Conservation (phyloP, 345 rosid species). For the Microcos paniculata region DNA sequence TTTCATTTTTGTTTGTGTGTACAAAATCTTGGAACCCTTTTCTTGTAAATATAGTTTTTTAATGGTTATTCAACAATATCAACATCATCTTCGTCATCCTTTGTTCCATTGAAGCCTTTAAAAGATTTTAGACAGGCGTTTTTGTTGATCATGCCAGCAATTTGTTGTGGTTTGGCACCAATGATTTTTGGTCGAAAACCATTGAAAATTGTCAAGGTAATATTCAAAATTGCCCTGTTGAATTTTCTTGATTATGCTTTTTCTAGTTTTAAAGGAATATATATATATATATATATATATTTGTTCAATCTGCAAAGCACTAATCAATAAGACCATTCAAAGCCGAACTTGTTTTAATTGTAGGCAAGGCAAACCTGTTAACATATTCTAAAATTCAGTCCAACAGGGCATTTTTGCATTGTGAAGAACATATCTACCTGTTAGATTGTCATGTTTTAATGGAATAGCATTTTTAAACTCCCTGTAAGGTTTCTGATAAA, state of each 20-base stretch:
- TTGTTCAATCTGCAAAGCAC: background rate
- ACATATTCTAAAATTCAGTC: background rate
- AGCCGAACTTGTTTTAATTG: background rate
- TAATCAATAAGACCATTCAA: background rate
- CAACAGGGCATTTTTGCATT: background rate
- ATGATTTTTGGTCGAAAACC: slow-evolving; percentile 30
- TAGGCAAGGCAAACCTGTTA: background rate
- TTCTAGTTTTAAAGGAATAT: background rate
- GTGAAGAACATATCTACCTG: background rate
- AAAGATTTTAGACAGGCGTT: slow-evolving; percentile 6
- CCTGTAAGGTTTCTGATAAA: background rate
- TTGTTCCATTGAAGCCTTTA: background rate
- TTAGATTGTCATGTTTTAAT: background rate
- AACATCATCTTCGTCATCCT: background rate
- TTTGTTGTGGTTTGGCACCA: slow-evolving; percentile 33
- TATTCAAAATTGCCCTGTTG: background rate
- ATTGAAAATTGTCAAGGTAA: slow-evolving; percentile 39
- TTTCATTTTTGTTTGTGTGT: background rate
- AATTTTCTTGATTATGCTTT: background rate
- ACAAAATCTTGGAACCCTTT: background rate
- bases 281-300: background rate
- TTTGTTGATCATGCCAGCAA: slow-evolving; percentile 23
- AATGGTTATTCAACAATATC: background rate
- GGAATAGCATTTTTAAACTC: background rate
- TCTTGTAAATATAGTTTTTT: background rate